Evolutionary conservation across 176 grass and related monocot species (phyloP).

Genomic region (Urochloa ruziziensis): DNA sequence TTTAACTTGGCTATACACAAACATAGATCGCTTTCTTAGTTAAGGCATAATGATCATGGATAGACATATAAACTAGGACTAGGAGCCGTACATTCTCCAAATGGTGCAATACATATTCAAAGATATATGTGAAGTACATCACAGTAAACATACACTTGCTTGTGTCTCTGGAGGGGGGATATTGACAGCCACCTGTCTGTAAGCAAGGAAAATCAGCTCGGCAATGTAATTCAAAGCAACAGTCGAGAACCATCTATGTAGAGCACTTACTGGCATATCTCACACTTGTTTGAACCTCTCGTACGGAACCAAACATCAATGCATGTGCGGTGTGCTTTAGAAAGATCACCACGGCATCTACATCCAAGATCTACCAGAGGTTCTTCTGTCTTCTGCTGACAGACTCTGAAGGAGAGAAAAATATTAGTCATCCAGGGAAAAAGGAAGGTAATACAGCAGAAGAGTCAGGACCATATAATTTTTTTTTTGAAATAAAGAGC

Average conservation of each 20-base stretch:
- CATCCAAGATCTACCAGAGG: constrained; percentile 91
- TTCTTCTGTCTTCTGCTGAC: constrained; percentile 95
- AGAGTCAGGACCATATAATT: neutral
- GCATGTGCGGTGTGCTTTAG: constrained; percentile 82
- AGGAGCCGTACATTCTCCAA: constrained; percentile 17
- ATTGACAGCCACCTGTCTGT: constrained; percentile 90
- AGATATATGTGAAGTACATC: constrained; percentile 15
- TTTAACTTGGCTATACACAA: constrained; percentile 1
- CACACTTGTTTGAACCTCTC: constrained; percentile 95
- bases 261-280: constrained; percentile 98
- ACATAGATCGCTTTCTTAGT: neutral
- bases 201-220: constrained; percentile 31
- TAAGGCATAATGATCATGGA: neutral
- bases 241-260: constrained; percentile 13
- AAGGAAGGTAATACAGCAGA: neutral
- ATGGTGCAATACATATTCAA: constrained; percentile 19
- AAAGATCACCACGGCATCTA: constrained; percentile 91
- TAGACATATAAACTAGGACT: neutral
- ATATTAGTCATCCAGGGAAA: neutral
- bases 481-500: too few species aligned
- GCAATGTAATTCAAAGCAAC: constrained; percentile 1
- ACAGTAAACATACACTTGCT: constrained; percentile 73
- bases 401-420: constrained; percentile 55
- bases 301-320: constrained; percentile 96
- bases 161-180: constrained; percentile 87